A percentile compares a stretch with the other conserved stretches of the same genome.
These are phyloP conservation scores for Clavispora santaluciae DNA, from an alignment of 805 yeast species.

Conservation along the genomic window DNA sequence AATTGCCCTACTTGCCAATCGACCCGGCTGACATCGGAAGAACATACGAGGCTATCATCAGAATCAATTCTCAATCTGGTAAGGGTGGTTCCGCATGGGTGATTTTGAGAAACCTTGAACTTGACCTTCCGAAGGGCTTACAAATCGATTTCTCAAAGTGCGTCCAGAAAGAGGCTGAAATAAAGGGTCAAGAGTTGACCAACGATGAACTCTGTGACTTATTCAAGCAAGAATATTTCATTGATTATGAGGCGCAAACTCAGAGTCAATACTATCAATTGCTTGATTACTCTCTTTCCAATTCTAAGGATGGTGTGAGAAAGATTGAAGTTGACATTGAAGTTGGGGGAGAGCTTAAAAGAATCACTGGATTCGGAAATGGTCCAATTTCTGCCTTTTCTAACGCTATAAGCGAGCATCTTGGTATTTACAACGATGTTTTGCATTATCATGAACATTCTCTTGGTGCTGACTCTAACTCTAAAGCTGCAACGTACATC, in stretches of 20 bases:
- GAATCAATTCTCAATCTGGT: constrained; percentile 85
- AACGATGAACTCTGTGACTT: constrained; percentile 59
- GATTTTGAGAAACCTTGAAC: constrained; percentile 66
- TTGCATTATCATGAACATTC: constrained; percentile 76
- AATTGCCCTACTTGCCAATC: constrained; percentile 75
- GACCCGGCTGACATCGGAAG: constrained; percentile 85
- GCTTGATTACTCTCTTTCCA: constrained; percentile 44
- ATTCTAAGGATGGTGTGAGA: constrained; percentile 32
- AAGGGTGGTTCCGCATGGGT: constrained; percentile 92
- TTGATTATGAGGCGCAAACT: constrained; percentile 29
- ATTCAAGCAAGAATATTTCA: constrained; percentile 56
- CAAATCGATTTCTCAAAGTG: constrained; percentile 70
- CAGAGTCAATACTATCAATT: constrained; percentile 28
- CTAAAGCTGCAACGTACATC: constrained; percentile 75
- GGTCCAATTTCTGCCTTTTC: constrained; percentile 79
- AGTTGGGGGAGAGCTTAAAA: constrained; percentile 25
- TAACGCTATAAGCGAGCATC: constrained; percentile 32
- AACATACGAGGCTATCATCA: constrained; percentile 86
- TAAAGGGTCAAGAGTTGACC: constrained; percentile 65
- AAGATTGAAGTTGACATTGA: constrained; percentile 47
- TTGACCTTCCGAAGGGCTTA: constrained; percentile 76
- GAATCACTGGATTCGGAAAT: constrained; percentile 62
- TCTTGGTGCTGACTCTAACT: constrained; percentile 63
- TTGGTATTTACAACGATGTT: constrained; percentile 53
- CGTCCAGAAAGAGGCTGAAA: constrained; percentile 68